Evolutionary conservation across 129 eudicot genomes (phyloP).

Genomic region (Heracleum sosnowskyi): DNA sequence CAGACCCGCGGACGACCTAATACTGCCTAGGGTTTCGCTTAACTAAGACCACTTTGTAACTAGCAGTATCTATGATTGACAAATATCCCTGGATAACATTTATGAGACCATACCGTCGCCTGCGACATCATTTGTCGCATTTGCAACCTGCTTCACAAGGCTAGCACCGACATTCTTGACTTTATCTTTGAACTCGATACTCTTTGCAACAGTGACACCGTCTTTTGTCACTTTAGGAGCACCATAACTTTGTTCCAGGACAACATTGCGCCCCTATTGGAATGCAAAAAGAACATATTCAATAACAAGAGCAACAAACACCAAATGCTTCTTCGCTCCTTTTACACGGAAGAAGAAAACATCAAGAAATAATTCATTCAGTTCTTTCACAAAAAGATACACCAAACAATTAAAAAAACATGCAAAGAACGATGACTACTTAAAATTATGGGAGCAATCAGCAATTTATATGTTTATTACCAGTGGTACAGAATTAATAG

Average conservation of each 20-base stretch:
- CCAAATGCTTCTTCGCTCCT: no score
- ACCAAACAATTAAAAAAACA: no score
- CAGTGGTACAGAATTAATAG: no score
- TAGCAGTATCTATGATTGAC: not conserved
- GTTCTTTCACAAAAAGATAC: no score
- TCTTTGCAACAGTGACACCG: slow-evolving; percentile 89
- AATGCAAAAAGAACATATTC: not conserved
- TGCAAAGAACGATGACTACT: not conserved
- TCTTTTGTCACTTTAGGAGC: slow-evolving; percentile 94
- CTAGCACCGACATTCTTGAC: slow-evolving; percentile 76
- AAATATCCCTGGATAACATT: not conserved
- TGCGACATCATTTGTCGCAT: slow-evolving; percentile 82
- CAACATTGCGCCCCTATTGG: slow-evolving; percentile 80
- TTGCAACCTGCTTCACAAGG: slow-evolving; percentile 82
- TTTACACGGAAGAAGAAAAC: no score
- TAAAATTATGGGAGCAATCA: not conserved
- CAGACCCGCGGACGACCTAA: not conserved
- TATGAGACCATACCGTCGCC: slow-evolving; percentile 40
- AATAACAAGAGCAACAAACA: not conserved
- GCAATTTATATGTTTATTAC: no score
- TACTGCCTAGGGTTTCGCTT: not conserved
- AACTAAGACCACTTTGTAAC: not conserved
- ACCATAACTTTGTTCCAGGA: slow-evolving; percentile 76
- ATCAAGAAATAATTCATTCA: no score
- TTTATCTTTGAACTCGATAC: slow-evolving; percentile 72